Conservation (phyloP, 2,329 filamentous ascomycete genomes). For the Spiromastix sp. region DNA sequence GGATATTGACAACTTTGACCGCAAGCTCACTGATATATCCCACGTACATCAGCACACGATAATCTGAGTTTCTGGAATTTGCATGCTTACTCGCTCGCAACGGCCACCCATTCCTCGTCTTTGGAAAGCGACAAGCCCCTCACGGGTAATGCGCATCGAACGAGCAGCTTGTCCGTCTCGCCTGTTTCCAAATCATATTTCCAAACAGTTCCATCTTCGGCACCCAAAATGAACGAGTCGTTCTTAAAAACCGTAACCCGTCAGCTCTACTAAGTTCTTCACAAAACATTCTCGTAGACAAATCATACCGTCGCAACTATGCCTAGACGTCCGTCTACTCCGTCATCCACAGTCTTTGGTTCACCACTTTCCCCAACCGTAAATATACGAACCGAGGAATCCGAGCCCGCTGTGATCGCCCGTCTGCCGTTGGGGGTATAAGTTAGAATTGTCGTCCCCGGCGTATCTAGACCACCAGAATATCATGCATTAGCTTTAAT, state of each 20-base stretch:
- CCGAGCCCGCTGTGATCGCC: constrained; percentile 82
- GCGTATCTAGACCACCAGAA: constrained; percentile 50
- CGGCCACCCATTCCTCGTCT: constrained; percentile 78
- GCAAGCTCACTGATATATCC: constrained; percentile 55
- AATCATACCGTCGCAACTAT: constrained; percentile 56
- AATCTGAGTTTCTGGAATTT: background rate
- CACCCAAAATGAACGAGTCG: constrained; percentile 77
- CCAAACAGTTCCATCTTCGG: constrained; percentile 93
- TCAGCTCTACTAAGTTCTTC: background rate
- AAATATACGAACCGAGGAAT: constrained; percentile 89
- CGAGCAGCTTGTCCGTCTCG: constrained; percentile 66
- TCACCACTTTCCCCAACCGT: constrained; percentile 86
- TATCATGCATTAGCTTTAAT: constrained; percentile 5
- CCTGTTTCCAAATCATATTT: constrained; percentile 68
- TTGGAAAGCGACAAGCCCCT: constrained; percentile 75
- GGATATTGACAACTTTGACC: constrained; percentile 77
- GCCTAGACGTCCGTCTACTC: constrained; percentile 72
- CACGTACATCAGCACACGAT: background rate
- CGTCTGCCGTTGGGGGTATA: constrained; percentile 84
- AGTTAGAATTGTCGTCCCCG: constrained; percentile 73
- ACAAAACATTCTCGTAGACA: background rate
- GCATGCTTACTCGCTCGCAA: constrained; percentile 70
- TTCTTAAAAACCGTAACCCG: constrained; percentile 40
- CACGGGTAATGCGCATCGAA: constrained; percentile 74
- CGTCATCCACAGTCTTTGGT: constrained; percentile 84